These are phyloP conservation scores for Oleoguttula mirabilis DNA, from an alignment of 495 filamentous ascomycete genomes.

Conservation along the genomic window DNA sequence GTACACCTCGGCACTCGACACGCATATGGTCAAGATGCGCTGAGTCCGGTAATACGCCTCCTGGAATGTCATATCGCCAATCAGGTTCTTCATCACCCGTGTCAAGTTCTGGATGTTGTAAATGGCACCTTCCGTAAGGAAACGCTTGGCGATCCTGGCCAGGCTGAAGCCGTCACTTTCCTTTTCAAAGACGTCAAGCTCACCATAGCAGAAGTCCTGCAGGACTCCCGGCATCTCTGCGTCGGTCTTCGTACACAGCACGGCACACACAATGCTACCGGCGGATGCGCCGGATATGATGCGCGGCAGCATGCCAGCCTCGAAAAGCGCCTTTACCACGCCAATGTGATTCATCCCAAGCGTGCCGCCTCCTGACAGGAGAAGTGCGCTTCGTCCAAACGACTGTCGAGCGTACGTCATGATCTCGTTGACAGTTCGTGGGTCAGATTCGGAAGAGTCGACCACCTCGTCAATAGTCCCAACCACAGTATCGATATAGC, in stretches of 20 bases:
- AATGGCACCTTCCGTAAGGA: conserved; percentile 70
- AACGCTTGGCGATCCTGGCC: conserved; percentile 55
- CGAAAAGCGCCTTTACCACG: conserved; percentile 75
- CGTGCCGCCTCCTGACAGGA: conserved; percentile 82
- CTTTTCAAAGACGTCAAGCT: conserved; percentile 73
- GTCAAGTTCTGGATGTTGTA: conserved; percentile 72
- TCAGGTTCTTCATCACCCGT: conserved; percentile 61
- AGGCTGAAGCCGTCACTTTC: conserved; percentile 47
- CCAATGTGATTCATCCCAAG: conserved; percentile 96
- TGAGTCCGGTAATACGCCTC: conserved; percentile 89
- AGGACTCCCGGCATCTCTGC: conserved; percentile 69
- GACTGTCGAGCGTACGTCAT: conserved; percentile 70
- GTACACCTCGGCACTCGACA: conserved; percentile 75
- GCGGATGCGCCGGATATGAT: conserved; percentile 92
- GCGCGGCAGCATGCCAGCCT: conserved; percentile 63
- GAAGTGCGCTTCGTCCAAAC: conserved; percentile 75
- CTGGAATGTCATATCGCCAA: conserved; percentile 86
- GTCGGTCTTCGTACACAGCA: conserved; percentile 71
- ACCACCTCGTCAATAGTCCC: conserved; percentile 60
- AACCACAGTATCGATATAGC: conserved; percentile 67
- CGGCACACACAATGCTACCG: conserved; percentile 83
- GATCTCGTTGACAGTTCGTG: conserved; percentile 58
- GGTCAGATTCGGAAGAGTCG: conserved; percentile 42
- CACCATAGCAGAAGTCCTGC: conserved; percentile 62
- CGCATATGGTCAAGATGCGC: conserved; percentile 83